Percentiles rank a stretch among this genome's conserved stretches.
phyloP scores from a whole-genome alignment of 1,284 basidiomycete genomes.

The Peniophora sp. region DNA sequence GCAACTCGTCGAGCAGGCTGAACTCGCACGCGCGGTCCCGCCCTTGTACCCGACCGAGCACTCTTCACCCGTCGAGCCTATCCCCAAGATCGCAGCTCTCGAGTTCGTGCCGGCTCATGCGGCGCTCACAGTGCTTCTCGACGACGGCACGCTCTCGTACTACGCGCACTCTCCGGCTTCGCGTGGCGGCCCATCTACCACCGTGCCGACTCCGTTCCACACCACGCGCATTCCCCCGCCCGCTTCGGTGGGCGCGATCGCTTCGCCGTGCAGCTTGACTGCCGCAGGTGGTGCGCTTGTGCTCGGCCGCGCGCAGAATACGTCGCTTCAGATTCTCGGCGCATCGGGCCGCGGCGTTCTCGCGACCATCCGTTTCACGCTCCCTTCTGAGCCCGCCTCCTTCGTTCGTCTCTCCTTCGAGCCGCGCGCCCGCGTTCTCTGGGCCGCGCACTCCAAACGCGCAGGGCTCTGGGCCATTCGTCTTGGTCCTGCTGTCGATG shows the following conservation, averaged over 20 bases:
- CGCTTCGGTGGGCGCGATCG: no score
- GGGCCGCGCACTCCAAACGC: no score
- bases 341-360: slow-evolving; percentile 61
- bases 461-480: no score
- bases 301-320: slow-evolving; percentile 73
- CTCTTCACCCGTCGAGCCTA: background rate
- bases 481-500: no score
- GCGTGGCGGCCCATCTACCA: slow-evolving; percentile 29
- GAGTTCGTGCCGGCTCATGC: slow-evolving; percentile 72
- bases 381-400: no score
- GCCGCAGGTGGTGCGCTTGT: slow-evolving; percentile 76
- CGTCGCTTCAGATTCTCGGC: slow-evolving; percentile 69
- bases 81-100: slow-evolving; percentile 67
- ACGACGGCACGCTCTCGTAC: slow-evolving; percentile 62
- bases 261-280: slow-evolving; percentile 68
- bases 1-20: slow-evolving; percentile 55
- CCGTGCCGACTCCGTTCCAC: no score
- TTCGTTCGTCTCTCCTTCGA: no score
- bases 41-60: slow-evolving; percentile 17
- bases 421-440: no score
- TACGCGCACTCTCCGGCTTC: slow-evolving; percentile 72
- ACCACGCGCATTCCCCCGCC: no score
- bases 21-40: slow-evolving; percentile 57
- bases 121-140: slow-evolving; percentile 69
- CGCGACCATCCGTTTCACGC: slow-evolving; percentile 51